Evolutionary conservation across 1,284 basidiomycete genomes (phyloP).

Genomic region (Apiotrichum sp.): DNA sequence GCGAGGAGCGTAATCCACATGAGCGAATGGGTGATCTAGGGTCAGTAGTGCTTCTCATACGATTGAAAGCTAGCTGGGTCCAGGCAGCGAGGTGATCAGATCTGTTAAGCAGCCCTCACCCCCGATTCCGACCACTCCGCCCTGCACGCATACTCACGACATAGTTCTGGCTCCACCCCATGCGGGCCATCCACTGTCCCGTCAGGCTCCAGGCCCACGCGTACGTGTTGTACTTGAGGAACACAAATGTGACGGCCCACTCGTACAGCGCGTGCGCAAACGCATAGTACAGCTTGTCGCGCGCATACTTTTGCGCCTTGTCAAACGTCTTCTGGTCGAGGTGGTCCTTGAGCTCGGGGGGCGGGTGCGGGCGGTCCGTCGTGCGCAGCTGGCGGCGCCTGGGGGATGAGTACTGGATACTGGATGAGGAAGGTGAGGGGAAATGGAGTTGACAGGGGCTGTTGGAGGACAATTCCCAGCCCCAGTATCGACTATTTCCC

Average conservation of each 20-base stretch:
- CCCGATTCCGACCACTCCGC: too few relatives aligned
- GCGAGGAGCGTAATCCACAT: conserved; percentile 66
- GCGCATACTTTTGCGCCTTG: conserved; percentile 86
- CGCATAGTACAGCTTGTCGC: conserved; percentile 82
- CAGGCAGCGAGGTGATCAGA: too few relatives aligned
- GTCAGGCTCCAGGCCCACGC: conserved; percentile 64
- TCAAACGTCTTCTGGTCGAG: conserved; percentile 68
- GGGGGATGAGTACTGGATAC: not conserved
- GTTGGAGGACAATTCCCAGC: too few relatives aligned
- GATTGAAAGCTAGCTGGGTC: too few relatives aligned
- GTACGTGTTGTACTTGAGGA: conserved; percentile 72
- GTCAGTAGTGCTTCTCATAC: not conserved
- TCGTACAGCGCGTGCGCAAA: conserved; percentile 67
- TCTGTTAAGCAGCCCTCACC: too few relatives aligned
- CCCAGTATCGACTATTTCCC: too few relatives aligned
- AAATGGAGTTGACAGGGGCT: not conserved
- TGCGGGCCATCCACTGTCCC: conserved; percentile 38
- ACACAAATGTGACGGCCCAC: conserved; percentile 62
- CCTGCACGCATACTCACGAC: conserved; percentile 20
- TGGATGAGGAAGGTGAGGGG: not conserved
- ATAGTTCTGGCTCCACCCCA: conserved; percentile 50
- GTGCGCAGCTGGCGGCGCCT: conserved; percentile 68
- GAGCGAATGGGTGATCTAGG: conserved; percentile 74
- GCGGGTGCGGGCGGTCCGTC: conserved; percentile 72
- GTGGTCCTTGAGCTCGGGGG: conserved; percentile 64